Conservation (phyloP, 768 basidiomycete species). For the Tulasnella sp. region DNA sequence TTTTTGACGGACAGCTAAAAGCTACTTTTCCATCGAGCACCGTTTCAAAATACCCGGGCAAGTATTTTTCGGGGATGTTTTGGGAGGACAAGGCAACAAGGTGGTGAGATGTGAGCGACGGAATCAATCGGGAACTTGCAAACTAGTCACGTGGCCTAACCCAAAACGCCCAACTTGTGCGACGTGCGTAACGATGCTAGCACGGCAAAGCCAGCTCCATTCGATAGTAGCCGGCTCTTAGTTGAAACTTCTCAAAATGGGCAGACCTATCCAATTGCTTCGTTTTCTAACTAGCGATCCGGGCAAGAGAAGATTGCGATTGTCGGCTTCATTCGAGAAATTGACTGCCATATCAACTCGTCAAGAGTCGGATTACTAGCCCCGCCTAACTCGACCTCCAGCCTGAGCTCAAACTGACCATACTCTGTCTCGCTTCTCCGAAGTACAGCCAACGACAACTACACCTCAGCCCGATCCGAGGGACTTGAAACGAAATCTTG, state of each 20-base stretch:
- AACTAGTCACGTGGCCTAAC: too few relatives aligned
- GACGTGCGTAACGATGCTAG: too few relatives aligned
- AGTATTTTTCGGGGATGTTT: too few relatives aligned
- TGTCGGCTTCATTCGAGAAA: constrained; percentile 71
- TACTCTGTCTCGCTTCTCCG: constrained; percentile 10
- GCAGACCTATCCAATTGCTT: too few relatives aligned
- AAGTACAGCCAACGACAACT: not conserved
- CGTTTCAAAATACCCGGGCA: too few relatives aligned
- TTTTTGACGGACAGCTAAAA: too few relatives aligned
- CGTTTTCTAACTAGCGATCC: constrained; percentile 41
- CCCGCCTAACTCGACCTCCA: not conserved
- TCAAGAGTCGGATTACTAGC: not conserved
- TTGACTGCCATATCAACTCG: constrained; percentile 40
- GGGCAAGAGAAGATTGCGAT: constrained; percentile 66
- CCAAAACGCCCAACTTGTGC: too few relatives aligned
- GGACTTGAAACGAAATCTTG: not conserved
- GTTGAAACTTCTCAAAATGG: not conserved
- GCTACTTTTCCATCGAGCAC: too few relatives aligned
- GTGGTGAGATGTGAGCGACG: too few relatives aligned
- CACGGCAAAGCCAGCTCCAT: too few relatives aligned
- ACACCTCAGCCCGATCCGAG: not conserved
- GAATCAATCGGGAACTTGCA: too few relatives aligned
- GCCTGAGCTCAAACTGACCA: not conserved
- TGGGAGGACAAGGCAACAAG: too few relatives aligned
- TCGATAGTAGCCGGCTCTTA: not conserved